Evolutionary conservation across 2,329 filamentous ascomycete species (phyloP).

Genomic region (Colletotrichum costaricense): DNA sequence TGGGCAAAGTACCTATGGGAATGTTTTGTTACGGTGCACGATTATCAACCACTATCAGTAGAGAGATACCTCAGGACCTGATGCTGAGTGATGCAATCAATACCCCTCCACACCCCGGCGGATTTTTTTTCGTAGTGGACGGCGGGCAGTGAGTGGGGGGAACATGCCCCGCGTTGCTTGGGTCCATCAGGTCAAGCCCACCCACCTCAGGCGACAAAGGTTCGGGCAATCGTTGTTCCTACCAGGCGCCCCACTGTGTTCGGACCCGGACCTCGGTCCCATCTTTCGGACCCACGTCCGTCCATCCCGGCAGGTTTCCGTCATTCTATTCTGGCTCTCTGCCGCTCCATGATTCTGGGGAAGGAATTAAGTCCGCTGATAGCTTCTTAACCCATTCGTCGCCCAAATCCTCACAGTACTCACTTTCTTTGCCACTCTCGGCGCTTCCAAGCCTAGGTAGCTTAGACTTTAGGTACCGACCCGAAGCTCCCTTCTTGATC

Average conservation of each 20-base stretch:
- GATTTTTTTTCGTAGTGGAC: slow-evolving; percentile 9
- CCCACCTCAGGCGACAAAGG: not conserved
- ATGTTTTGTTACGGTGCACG: not conserved
- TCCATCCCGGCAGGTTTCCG: not conserved
- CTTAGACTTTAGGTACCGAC: not conserved
- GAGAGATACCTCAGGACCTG: not conserved
- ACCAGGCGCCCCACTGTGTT: not conserved
- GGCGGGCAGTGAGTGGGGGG: not conserved
- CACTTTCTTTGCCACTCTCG: not conserved
- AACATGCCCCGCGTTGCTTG: slow-evolving; percentile 12
- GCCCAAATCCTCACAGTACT: not conserved
- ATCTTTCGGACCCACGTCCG: not conserved
- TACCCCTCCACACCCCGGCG: slow-evolving; percentile 7
- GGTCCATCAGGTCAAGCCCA: not conserved
- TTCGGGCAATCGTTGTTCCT: slow-evolving; percentile 22
- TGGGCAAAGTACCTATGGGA: not conserved
- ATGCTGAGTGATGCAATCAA: slow-evolving; percentile 21
- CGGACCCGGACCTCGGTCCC: not conserved
- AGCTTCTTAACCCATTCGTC: not conserved
- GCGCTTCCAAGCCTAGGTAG: not conserved
- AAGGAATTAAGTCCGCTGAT: not conserved
- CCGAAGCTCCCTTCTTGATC: not conserved
- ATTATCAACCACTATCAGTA: not conserved
- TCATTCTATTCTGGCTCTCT: not conserved
- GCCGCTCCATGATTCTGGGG: not conserved